Evolutionary conservation across 306 rosid species (phyloP).

Genomic region (Medicago lupulina): DNA sequence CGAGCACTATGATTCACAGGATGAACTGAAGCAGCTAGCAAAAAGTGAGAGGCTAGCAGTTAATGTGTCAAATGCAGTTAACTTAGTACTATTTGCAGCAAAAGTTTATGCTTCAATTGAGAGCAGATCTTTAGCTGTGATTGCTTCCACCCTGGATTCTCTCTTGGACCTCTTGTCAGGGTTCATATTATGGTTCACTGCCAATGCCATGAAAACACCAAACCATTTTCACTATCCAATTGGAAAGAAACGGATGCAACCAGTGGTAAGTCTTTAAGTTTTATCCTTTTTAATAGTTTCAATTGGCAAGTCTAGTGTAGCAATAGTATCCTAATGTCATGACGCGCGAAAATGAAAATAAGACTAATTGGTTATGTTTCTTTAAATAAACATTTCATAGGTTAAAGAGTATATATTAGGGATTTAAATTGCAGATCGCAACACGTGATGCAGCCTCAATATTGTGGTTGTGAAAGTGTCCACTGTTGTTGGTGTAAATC

Average conservation of each 20-base stretch:
- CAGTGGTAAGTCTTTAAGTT: conserved; percentile 57
- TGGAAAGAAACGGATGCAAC: conserved; percentile 89
- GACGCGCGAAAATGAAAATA: too few species aligned
- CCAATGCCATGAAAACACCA: conserved; percentile 72
- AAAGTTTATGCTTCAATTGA: conserved; percentile 72
- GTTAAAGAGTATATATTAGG: too few species aligned
- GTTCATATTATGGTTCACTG: conserved; percentile 82
- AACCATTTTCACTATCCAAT: conserved; percentile 78
- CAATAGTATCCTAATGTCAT: neutral
- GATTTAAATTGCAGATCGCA: too few species aligned
- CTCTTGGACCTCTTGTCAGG: conserved; percentile 87
- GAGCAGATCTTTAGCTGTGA: conserved; percentile 76
- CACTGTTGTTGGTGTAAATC: too few species aligned
- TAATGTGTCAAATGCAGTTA: conserved; percentile 59
- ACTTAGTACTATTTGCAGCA: conserved; percentile 68
- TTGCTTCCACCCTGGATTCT: conserved; percentile 87
- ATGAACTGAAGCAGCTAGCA: conserved; percentile 70
- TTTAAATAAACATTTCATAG: too few species aligned
- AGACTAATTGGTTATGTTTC: too few species aligned
- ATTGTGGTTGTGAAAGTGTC: too few species aligned
- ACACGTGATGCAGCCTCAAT: too few species aligned
- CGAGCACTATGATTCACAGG: conserved; percentile 49
- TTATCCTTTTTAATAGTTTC: neutral
- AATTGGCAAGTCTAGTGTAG: neutral
- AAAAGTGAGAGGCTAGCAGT: conserved; percentile 69